phyloP scores from a whole-genome alignment of 495 filamentous ascomycete genomes.

The Cudoniella acicularis region DNA sequence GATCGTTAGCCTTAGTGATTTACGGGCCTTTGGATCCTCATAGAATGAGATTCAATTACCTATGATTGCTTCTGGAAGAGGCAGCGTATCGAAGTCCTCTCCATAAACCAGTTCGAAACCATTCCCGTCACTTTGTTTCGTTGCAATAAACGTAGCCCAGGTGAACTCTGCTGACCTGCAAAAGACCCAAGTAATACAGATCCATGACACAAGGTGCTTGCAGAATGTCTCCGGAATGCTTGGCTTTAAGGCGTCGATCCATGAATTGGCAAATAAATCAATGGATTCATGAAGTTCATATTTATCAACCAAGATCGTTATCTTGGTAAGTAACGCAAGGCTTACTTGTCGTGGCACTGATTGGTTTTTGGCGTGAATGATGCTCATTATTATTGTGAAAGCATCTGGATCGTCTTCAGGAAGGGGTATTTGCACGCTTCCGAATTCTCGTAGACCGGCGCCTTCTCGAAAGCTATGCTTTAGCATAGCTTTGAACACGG shows the following conservation, averaged over 20 bases:
- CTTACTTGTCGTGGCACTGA: neutral
- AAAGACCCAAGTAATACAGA: constrained; percentile 2
- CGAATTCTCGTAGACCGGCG: neutral
- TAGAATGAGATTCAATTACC: neutral
- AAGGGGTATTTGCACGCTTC: neutral
- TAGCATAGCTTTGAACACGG: constrained; percentile 33
- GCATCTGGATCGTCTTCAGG: neutral
- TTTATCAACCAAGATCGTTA: constrained; percentile 4
- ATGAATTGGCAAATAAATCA: neutral
- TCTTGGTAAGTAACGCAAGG: neutral
- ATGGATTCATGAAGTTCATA: constrained; percentile 3
- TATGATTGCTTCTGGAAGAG: neutral
- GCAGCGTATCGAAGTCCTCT: neutral
- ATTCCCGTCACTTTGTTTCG: neutral
- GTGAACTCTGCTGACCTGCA: neutral
- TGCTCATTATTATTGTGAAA: neutral
- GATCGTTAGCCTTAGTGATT: no score
- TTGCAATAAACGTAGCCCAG: neutral
- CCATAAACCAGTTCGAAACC: neutral
- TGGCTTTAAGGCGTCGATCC: neutral
- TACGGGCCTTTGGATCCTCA: no score
- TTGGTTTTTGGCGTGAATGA: neutral
- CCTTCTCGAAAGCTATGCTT: constrained; percentile 14
- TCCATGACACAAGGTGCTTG: neutral
- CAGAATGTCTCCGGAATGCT: neutral